A percentile compares a stretch with the other conserved stretches of the same genome.
phyloP scores from a whole-genome alignment of 192 early-diverging fungal genomes.

The Entomortierella chlamydospora region DNA sequence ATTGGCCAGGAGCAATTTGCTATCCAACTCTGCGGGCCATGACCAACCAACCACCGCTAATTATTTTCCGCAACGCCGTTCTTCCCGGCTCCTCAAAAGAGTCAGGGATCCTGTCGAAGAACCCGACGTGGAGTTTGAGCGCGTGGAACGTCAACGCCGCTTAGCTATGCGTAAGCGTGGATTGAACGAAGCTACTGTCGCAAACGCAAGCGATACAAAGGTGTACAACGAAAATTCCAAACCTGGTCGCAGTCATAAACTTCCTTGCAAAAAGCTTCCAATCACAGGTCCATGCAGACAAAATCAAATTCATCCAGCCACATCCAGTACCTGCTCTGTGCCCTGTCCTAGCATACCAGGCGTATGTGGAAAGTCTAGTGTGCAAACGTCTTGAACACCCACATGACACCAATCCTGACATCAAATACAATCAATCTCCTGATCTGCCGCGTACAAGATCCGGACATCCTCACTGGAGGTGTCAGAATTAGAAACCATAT shows the following conservation, averaged over 20 bases:
- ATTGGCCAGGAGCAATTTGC: slow-evolving; percentile 27
- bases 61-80: slow-evolving; percentile 6
- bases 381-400: too few species aligned
- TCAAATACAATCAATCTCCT: too few species aligned
- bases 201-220: neutral
- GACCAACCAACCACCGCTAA: neutral
- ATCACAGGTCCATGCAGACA: too few species aligned
- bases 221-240: neutral
- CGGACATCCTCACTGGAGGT: neutral
- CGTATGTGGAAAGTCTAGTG: too few species aligned
- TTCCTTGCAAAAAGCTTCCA: too few species aligned
- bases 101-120: slow-evolving; percentile 1
- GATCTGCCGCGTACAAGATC: neutral
- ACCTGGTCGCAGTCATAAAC: neutral
- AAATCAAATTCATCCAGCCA: too few species aligned
- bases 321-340: too few species aligned
- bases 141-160: slow-evolving; percentile 14
- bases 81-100: neutral
- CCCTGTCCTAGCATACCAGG: too few species aligned
- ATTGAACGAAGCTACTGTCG: slow-evolving; percentile 2
- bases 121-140: slow-evolving; percentile 3
- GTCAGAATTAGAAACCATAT: slow-evolving; percentile 10
- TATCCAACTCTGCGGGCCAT: slow-evolving; percentile 5
- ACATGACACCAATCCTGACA: too few species aligned
- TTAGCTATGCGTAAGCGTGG: slow-evolving; percentile 18